Evolutionary conservation across 768 basidiomycete species (phyloP), one percentile per base, ranked within the genome.

Genomic region (Porpolomopsis calyptriformis): DNA sequence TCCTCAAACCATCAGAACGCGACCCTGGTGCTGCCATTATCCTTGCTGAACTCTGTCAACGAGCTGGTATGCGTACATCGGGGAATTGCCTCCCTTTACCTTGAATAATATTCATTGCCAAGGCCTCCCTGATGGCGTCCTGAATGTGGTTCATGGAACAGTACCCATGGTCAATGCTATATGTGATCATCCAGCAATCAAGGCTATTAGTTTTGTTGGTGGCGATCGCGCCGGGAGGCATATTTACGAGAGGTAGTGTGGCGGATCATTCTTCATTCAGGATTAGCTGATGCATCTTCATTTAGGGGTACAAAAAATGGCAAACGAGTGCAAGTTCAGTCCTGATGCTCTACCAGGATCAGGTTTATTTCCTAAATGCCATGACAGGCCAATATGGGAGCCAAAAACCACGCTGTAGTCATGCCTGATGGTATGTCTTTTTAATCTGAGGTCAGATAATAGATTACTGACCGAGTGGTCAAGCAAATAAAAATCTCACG

Each of bases 1-100:
- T 99, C 49, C 70, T 99, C 50, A 99, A 99, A 57, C 94, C 94
- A 16, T 92, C 88, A 1, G 94, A 99, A 61, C 81, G 94, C 20
- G 93, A 96, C 60, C 94, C 94, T 11, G 94, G 94, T 40, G 94
- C 96, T 11, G 84, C 91, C 4, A 92, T 96, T 85, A 94, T 99
- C 46, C 91, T 99, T 50, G 91, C 92, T 25, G 94, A 99, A 64
- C 74, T 97, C 3, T 91, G 88, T 58, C 79, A 88, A 63, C 79
- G 78, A 45, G 91, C 94, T 46, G 88, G 78, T 78, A 40, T 53
- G 63, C 50, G 4, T 34, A 18, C 36, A 41, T 12, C 22, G 48
- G 18, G 10, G 29, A 14, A 39, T 39, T 12, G 23, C 3, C 19
- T 25, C 29, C 18, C 16, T 31, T 7, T 31, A 14, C 29, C 14